Base-by-base conservation (phyloP, 176 grass and related monocot genomes). In the Paspalum notatum region DNA sequence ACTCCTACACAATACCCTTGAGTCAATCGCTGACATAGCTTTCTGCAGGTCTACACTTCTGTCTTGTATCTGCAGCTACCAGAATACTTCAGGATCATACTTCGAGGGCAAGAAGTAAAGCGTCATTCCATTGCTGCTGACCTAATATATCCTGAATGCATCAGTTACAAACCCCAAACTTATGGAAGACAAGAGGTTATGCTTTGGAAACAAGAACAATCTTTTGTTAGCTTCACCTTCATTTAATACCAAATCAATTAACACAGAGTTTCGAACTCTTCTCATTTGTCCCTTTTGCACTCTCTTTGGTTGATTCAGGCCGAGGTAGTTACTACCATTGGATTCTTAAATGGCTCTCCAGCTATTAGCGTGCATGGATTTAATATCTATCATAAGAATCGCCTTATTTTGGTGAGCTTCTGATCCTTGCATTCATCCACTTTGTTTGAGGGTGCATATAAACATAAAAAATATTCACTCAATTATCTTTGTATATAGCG, bases 341-440 rank as follows among this genome's bases (percentile, higher is more conserved):
- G 90, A 56, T 92, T 89, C 76, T 67, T 92, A 71, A 56, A 86
- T 17, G 90, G 84, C 9, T 14, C 87, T 58, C 90, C 86, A 68
- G 39, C n/a, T 37, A 18, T 92, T 43, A 84, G 55, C 9, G 50
- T 92, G 9, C 90, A 92, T 25, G 90, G 90, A 62, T 92, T 92
- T 70, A 92, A 86, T 60, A 92, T 92, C 54, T 92, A 92, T 67
- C 75, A 92, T 16, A 86, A 50, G 76, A 92, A 89, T 50, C 90
- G 90, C 66, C 87, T 89, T 48, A 84, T 92, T 71, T 80, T 89
- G 86, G 83, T 89, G 75, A 83, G 74, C 16, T 62, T 56, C 25
- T 66, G 6, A 46, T 57, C 74, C 32, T 43, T 80, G 8, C 47
- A 79, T 45, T 39, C 4, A 6, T 58, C 59, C 53, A 26, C 26